Evolutionary conservation across 148 eudicot genomes (phyloP), one percentile per base, ranked within the genome.

Genomic region (Vaccinium macrocarpon): DNA sequence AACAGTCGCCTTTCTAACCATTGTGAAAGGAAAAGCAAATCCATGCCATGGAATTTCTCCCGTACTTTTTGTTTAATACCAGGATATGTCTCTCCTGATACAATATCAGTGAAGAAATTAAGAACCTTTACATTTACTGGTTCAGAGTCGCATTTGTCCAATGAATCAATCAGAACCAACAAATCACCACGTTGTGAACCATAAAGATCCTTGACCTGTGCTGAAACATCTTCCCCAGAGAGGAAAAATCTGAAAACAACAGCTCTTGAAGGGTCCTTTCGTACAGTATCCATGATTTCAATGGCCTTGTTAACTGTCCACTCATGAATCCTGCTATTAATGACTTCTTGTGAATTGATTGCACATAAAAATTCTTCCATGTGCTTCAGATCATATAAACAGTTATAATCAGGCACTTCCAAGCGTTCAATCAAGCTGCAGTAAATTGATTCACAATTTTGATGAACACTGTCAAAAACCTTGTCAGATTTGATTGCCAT

Each of bases 1-100:
- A 97, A 84, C 68, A 97, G 89, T 86, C 99, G 91, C 77, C 88
- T 90, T 85, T 94, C 99, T 79, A 95, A 85, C 99, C 99, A 97
- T 88, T 90, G 93, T 62, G 97, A 90, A 49, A 97, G 88, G 88
- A 79, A 89, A 76, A 56, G 83, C 79, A 89, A 85, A 89, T 95
- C 94, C 92, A 92, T 93, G 83, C 82, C 84, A 83, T 89, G 90
- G 81, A 97, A 95, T 81, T 91, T 94, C 88, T 87, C 86, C 85
- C 91, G 98, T 59, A 94, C 74, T 84, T 86, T 90, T 82, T 78
- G 90, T 85, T 91, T 95, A 29, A 97, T 83, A 88, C 76, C 89
- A 84, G 92, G 82, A 84, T 88, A 87, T 74, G 86, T 38, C 12
- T 92, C 97, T 82, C 90, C 94, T 5, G 96, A 88, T 84, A 95